Base-by-base conservation (phyloP, 257 asterid species). In the Przewalskia tangutica region DNA sequence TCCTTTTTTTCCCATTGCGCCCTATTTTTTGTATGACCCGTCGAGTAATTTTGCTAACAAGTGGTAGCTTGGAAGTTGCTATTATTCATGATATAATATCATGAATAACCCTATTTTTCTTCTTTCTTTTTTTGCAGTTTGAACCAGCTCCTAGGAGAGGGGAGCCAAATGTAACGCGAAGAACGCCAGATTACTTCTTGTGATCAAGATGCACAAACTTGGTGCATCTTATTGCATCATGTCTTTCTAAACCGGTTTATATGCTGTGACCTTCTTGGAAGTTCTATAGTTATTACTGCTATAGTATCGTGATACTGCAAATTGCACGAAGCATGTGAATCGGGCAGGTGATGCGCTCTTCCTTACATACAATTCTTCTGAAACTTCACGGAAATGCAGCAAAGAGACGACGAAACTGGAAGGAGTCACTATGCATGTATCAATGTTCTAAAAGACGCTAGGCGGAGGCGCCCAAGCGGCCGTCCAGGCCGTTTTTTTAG, bases 91-190 rank as follows among this genome's bases (percentile, higher is more conserved):
- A 20, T 75, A 27, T 27, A 0, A 27, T 27, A 27, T 27, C 32
- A 27, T 27, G 32, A 27, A 27, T 27, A 38, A 13, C 36, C 12
- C 5, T 18, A 50, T 84, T 55, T 16, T 10, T 46, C 23, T 17
- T 17, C 0, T 36, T 66, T 66, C 23, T 38, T 27, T 38, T 38
- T 67, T 81, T 77, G 88, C 92, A 93, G 97, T 93, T 93, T 89
- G 97, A 93, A 82, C 97, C 97, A 82, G 97, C 97, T 82, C 97
- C 97, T 13, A 90, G 95, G 79, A 88, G 97, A 18, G 97, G 97
- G 20, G 97, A 91, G 82, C 97, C 97, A 82, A 94, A 91, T 89
- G 97, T 93, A 65, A 93, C 97, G 81, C 91, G 97, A 87, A 89
- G 97, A 85, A 91, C 95, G 79, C 97, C 97, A 32, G 97, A 93